Base-by-base conservation (phyloP, 331 rosid species). In the Cydonia oblonga region DNA sequence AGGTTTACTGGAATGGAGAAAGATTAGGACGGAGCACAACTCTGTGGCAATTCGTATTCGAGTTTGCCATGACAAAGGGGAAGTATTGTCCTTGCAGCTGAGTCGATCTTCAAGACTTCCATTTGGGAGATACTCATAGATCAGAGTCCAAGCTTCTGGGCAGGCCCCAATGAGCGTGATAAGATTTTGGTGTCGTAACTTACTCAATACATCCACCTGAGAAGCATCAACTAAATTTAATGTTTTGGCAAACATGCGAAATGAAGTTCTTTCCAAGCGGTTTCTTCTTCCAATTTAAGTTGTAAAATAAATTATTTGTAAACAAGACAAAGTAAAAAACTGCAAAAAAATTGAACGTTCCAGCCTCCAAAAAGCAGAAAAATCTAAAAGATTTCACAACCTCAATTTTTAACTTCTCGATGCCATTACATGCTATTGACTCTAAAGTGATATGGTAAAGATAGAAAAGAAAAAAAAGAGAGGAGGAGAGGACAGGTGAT, bases 51-150 rank as follows among this genome's bases (percentile, higher is more conserved):
- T 83, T 72, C 92, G 82, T 51, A 88, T 84, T 30, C 99, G 87
- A 38, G 81, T 78, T 84, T 89, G 88, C 99, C 99, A 95, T 78
- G 97, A 64, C 67, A 95, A 78, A 7, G 97, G 96, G 9, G 87
- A 74, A 16, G 87, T 38, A 58, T 87, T 87, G 38, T 81, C 86
- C 79, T 80, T 83, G 87, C 97, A 83, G 79, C 30, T 74, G 64
- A 95, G 91, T 49, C 85, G 88, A 81, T 95, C 97, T 82, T 95
- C 97, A 26, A 95, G 96, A 85, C 90, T 91, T 75, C 99, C 99
- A 59, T 91, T 95, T 7, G 90, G 86, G 33, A 91, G 83, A 81
- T 89, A 89, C 80, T 95, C 99, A 26, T 91, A 95, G 25, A 95
- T 69, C 59, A 95, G 91, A 74, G 85, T 71, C 79, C 76, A 83